Evolutionary conservation across 345 rosid species (phyloP).

Genomic region (Boechera retrofracta): DNA sequence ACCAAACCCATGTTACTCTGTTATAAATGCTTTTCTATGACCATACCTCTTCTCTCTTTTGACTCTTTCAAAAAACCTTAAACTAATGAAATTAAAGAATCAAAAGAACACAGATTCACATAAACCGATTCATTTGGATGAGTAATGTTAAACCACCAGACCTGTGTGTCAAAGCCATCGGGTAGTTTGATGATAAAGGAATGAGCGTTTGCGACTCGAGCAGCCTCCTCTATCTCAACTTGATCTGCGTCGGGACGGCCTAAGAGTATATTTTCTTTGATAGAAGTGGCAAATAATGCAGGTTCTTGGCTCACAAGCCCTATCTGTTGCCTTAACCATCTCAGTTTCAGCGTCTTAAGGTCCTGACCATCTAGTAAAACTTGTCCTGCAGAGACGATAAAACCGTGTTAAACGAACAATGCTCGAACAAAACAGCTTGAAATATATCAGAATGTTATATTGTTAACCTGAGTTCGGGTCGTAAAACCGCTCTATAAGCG

Average conservation of each 20-base stretch:
- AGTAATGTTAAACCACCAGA: slow-evolving; percentile 37
- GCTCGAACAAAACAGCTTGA: slow-evolving; percentile 12
- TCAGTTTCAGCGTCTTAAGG: slow-evolving; percentile 77
- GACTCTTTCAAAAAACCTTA: slow-evolving; percentile 50
- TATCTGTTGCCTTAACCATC: slow-evolving; percentile 94
- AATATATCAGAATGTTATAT: slow-evolving; percentile 16
- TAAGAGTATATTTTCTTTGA: slow-evolving; percentile 87
- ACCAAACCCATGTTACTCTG: slow-evolving; percentile 74
- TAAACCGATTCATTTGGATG: neutral
- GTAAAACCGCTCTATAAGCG: slow-evolving; percentile 94
- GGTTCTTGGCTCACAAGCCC: slow-evolving; percentile 99
- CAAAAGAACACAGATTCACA: slow-evolving; percentile 37
- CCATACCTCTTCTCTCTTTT: slow-evolving; percentile 49
- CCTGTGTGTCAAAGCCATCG: slow-evolving; percentile 95
- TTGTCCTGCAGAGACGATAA: slow-evolving; percentile 63
- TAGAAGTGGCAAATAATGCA: slow-evolving; percentile 89
- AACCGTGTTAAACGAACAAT: slow-evolving; percentile 17
- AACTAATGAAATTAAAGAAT: slow-evolving; percentile 29
- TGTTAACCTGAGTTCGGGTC: slow-evolving; percentile 82
- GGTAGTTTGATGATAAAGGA: slow-evolving; percentile 93
- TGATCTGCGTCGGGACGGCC: slow-evolving; percentile 88
- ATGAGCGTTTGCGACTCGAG: slow-evolving; percentile 96
- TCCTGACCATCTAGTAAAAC: slow-evolving; percentile 87
- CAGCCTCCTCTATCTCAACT: slow-evolving; percentile 90
- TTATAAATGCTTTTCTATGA: slow-evolving; percentile 56